Evolutionary conservation across 2,329 filamentous ascomycete genomes (phyloP), one percentile per base, ranked within the genome.

Genomic region (Colletotrichum lindemuthianum): DNA sequence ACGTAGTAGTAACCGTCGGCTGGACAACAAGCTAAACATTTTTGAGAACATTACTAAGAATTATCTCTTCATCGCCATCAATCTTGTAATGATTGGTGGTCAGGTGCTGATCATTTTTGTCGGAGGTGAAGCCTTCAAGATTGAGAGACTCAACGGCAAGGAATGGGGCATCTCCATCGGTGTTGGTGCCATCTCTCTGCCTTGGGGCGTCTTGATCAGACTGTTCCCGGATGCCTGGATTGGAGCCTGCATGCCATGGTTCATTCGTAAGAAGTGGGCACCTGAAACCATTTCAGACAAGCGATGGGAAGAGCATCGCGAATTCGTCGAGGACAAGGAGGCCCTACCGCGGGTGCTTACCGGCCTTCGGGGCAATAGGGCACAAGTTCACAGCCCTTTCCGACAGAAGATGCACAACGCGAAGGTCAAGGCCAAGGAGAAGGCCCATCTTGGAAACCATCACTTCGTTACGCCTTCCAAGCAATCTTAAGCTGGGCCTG

Each of bases 21-120:
- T 97, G 13, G 93, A 97, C 77, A 97, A 96, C 77, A 88, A 87
- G 60, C 89, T 96, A 80, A 97, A 97, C 75, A 90, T 97, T 61
- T 92, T 97, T 63, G 92, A 96, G 75, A 91, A 91, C 59, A 87
- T 97, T 61, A 84, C 86, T 16, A 85, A 84, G 70, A 97, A 97
- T 75, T 88, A 84, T 73, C 96, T 94, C 82, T 97, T 97, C 80
- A 84, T 94, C 36, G 81, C 81, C 33, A 96, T 97, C 77, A 92
- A 93, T 77, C 72, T 85, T 59, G 84, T 96, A 76, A 96, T 97
- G 90, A 84, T 96, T 64, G 92, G 87, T 68, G 92, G 92, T 8
- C 93, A 97, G 73, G 81, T 93, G 16, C 86, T 96, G 78, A 97
- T 97, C 73, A 86, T 96, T 69, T 96, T 92, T 70, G 86, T 96